Percentiles rank a stretch among this genome's conserved stretches.
Conservation (phyloP, 306 rosid species). For the Leucaena leucocephala region DNA sequence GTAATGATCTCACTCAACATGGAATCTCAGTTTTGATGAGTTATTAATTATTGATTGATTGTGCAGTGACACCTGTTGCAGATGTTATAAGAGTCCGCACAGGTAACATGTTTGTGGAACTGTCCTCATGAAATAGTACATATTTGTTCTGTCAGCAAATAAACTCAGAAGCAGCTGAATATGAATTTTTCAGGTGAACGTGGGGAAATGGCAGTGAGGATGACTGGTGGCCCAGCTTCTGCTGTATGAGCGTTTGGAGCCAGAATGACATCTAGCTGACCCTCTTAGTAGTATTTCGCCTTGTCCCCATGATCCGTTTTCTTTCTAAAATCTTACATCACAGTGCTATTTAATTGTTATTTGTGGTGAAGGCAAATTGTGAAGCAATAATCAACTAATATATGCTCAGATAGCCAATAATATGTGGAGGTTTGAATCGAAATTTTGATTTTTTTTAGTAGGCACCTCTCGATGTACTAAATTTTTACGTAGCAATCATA, state of each 20-base stretch:
- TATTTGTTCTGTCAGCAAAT: constrained; percentile 11
- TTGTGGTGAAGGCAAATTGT: constrained; percentile 4
- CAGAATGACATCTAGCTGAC: not conserved
- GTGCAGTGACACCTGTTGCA: constrained; percentile 81
- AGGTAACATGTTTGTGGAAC: constrained; percentile 51
- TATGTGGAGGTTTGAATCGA: not conserved
- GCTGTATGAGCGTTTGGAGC: constrained; percentile 32
- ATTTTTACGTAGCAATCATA: not conserved
- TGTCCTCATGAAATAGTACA: not conserved
- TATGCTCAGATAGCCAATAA: not conserved
- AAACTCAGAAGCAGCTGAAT: not conserved
- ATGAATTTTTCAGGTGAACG: constrained; percentile 70
- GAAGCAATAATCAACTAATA: not conserved
- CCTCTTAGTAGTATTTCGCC: not conserved
- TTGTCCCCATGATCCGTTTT: constrained; percentile 3
- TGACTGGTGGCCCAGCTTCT: constrained; percentile 63
- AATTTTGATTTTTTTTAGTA: not conserved
- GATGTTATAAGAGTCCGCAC: constrained; percentile 89
- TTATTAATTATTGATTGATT: constrained; percentile 35
- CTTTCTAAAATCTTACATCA: constrained; percentile 4
- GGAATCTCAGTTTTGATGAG: constrained; percentile 32
- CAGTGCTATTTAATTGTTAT: constrained; percentile 11
- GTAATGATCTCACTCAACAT: constrained; percentile 5
- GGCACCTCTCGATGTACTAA: not conserved
- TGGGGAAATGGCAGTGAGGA: constrained; percentile 79